Evolutionary conservation across 176 grass and related monocot species (phyloP).

Genomic region (Triticum dicoccoides): DNA sequence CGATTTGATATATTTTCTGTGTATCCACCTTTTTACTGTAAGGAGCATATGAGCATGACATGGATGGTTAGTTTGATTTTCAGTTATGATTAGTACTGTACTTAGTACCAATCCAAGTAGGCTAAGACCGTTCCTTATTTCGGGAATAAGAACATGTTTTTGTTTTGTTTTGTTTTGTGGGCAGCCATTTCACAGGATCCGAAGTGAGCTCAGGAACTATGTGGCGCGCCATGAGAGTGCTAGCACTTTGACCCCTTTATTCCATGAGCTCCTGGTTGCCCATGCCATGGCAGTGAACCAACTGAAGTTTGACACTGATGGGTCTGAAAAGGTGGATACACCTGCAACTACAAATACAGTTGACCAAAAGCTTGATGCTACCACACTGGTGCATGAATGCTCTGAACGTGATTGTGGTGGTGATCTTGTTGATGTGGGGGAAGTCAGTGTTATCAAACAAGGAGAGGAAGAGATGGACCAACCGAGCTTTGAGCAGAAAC

Average conservation of each 20-base stretch:
- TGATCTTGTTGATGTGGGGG: constrained; percentile 11
- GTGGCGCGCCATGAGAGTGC: constrained; percentile 48
- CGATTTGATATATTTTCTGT: not conserved
- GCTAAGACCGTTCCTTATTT: not conserved
- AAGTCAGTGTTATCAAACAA: not conserved
- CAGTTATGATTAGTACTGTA: not conserved
- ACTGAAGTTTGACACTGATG: constrained; percentile 37
- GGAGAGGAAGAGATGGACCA: not conserved
- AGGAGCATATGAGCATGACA: not conserved
- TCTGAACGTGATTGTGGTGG: constrained; percentile 16
- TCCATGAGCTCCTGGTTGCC: constrained; percentile 54
- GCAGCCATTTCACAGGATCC: constrained; percentile 67
- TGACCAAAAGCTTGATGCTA: not conserved
- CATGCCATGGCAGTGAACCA: constrained; percentile 46
- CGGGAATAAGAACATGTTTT: not conserved
- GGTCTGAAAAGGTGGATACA: constrained; percentile 26
- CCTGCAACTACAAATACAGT: constrained; percentile 10
- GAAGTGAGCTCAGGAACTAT: constrained; percentile 66
- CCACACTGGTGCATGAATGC: constrained; percentile 24
- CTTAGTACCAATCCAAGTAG: not conserved
- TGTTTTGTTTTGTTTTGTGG: not conserved
- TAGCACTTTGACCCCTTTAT: constrained; percentile 28
- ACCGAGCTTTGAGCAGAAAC: constrained; percentile 33
- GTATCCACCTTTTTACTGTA: not conserved
- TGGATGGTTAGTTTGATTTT: not conserved